Evolutionary conservation across 2,329 filamentous ascomycete species (phyloP), one percentile per base, ranked within the genome.

Genomic region (Bretziella fagacearum): DNA sequence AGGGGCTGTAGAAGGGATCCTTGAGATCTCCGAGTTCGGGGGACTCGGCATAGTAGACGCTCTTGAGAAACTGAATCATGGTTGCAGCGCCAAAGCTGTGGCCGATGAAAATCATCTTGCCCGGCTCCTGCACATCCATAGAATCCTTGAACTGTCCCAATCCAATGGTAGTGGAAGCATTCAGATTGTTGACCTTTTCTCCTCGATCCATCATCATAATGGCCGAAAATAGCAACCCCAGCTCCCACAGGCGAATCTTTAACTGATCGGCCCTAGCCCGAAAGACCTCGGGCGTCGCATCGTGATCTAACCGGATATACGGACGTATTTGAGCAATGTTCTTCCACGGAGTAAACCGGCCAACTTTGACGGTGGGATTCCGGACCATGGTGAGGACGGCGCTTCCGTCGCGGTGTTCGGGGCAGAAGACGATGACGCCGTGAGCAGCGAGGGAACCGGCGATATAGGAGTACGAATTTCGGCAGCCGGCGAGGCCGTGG

Each of bases 391-490:
- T 74, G n/a, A 84, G 68, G 1, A 84, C 80, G 2, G 81, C 71
- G 58, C 81, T 87, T 44, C 84, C 83, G 56, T 93, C 85, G 37
- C 85, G 73, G 58, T 93, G 85, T 56, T 93, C 85, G 0, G 83
- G 77, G 49, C 83, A 85, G 46, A 89, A 65, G 2, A 93, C 84
- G 6, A 91, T 75, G 18, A 87, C 69, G 33, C 85, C 85, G 56
- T 91, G 79, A 17, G 81, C 85, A 3, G 85, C 82, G 23, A 93
- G 64, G 0, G 82, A 84, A 13, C 82, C 82, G 15, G 73, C 79
- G 20, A 93, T 64, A 56, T 87, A 80, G n/a, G 83, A 89, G 63
- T 93, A 93, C 8, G 83, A 77, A 56, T 91, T 91, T 53, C 83
- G 73, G 51, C 75, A 79, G 30, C 85, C 85, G 30, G 82, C 85